These are phyloP conservation scores for Fusarium praegraminearum DNA, from an alignment of 2,329 filamentous ascomycete species.

Conservation along the genomic window DNA sequence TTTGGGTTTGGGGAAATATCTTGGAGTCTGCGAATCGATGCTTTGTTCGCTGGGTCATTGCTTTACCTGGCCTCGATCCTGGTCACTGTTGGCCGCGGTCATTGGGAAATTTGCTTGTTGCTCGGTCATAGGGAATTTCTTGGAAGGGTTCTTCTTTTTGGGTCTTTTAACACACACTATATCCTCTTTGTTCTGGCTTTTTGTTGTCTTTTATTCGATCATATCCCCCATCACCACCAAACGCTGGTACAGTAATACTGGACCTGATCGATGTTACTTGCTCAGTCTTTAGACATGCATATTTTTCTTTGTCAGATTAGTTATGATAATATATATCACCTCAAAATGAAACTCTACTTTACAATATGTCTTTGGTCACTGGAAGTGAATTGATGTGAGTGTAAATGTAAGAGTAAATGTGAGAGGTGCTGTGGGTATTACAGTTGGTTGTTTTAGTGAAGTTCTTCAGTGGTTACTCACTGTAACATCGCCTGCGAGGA, in stretches of 20 bases:
- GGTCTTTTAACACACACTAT: conserved; percentile 24
- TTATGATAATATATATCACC: conserved; percentile 26
- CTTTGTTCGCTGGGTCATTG: not conserved
- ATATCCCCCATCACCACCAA: conserved; percentile 14
- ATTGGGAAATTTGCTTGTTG: conserved; percentile 3
- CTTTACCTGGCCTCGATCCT: no score
- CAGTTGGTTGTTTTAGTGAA: not conserved
- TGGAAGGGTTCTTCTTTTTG: conserved; percentile 6
- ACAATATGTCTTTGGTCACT: not conserved
- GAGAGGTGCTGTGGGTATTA: no score
- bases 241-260: conserved; percentile 11
- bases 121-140: conserved; percentile 22
- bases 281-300: conserved; percentile 22
- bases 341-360: not conserved
- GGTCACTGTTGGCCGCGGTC: no score
- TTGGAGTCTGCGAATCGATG: conserved; percentile 35
- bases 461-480: not conserved
- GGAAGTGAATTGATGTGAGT: not conserved
- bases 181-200: conserved; percentile 37
- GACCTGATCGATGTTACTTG: conserved; percentile 12
- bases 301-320: conserved; percentile 34
- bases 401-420: no score
- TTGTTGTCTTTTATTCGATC: conserved; percentile 15
- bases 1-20: conserved; percentile 20
- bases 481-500: not conserved